Percentiles rank a stretch among this genome's conserved stretches.
These are phyloP conservation scores for Phoenix dactylifera DNA, from an alignment of 176 grass and related monocot species.

Conservation along the genomic window DNA sequence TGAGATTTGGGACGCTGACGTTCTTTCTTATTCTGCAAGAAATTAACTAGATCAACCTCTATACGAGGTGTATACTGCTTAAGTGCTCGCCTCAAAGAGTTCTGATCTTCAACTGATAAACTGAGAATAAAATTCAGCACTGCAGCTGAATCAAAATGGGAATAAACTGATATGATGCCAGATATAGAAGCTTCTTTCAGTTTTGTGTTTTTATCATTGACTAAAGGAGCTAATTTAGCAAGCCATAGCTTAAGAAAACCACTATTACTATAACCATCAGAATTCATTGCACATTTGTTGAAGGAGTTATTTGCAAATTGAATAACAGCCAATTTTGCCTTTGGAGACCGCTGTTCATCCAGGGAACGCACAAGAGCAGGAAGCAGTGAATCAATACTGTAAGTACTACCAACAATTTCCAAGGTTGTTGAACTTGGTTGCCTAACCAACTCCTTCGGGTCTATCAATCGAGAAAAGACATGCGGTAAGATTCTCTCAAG, in stretches of 20 bases:
- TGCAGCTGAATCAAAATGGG: constrained; percentile 86
- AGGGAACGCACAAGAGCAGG: constrained; percentile 78
- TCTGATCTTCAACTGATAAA: constrained; percentile 92
- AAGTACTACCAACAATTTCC: constrained; percentile 73
- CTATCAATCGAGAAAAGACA: constrained; percentile 86
- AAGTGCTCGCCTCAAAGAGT: constrained; percentile 78
- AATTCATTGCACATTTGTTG: constrained; percentile 63
- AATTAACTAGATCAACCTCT: constrained; percentile 99
- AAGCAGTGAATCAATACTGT: constrained; percentile 88
- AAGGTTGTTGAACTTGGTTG: constrained; percentile 74
- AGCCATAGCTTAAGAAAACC: constrained; percentile 99
- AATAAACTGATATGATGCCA: constrained; percentile 92
- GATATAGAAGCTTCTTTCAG: constrained; percentile 94
- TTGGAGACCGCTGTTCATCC: constrained; percentile 93
- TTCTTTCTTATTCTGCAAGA: constrained; percentile 98
- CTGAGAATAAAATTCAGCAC: constrained; percentile 97
- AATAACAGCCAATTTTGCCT: constrained; percentile 92
- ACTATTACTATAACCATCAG: constrained; percentile 85
- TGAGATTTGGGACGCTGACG: constrained; percentile 62
- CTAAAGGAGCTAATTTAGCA: constrained; percentile 84
- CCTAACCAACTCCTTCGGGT: constrained; percentile 90
- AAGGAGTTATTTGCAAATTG: constrained; percentile 91
- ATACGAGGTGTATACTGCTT: constrained; percentile 96
- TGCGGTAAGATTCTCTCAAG: constrained; percentile 83
- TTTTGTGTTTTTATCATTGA: constrained; percentile 93